Evolutionary conservation across 495 filamentous ascomycete species (phyloP).

Genomic region (Cercophora scortea): DNA sequence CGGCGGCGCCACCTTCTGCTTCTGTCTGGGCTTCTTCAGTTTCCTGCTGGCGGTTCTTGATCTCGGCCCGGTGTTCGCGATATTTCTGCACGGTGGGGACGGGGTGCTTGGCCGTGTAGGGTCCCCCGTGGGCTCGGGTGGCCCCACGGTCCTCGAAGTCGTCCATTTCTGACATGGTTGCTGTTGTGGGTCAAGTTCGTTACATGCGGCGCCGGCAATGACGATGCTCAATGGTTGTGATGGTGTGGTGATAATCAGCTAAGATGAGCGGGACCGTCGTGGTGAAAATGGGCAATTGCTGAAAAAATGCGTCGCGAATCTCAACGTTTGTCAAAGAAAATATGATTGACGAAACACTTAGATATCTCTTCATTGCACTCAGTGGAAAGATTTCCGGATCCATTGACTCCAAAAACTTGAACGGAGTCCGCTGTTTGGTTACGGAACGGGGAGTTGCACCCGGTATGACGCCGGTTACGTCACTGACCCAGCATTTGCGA

Average conservation of each 20-base stretch:
- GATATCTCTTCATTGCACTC: too few species aligned
- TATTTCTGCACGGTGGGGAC: constrained; percentile 59
- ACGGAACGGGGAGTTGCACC: not conserved
- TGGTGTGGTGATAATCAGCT: too few species aligned
- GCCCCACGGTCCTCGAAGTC: constrained; percentile 42
- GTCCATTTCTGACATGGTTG: constrained; percentile 11
- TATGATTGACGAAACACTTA: too few species aligned
- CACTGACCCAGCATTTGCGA: not conserved
- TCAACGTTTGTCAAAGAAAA: not conserved
- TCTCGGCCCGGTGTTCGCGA: constrained; percentile 45
- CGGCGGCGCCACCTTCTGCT: constrained; percentile 2
- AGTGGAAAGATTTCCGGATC: too few species aligned
- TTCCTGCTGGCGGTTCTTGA: constrained; percentile 33
- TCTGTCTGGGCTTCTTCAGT: constrained; percentile 29
- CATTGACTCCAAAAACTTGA: too few species aligned
- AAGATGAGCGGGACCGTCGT: not conserved
- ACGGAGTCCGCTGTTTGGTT: too few species aligned
- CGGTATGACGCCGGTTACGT: constrained; percentile 6
- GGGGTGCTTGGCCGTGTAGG: constrained; percentile 49
- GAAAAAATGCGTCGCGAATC: too few species aligned
- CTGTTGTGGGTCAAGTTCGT: not conserved
- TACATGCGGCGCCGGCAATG: too few species aligned
- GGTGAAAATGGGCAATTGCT: not conserved
- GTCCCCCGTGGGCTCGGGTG: constrained; percentile 37
- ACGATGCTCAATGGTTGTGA: too few species aligned